Base-by-base conservation (phyloP, 1,139 yeast genomes). In the Saccharomyces hybrid region DNA sequence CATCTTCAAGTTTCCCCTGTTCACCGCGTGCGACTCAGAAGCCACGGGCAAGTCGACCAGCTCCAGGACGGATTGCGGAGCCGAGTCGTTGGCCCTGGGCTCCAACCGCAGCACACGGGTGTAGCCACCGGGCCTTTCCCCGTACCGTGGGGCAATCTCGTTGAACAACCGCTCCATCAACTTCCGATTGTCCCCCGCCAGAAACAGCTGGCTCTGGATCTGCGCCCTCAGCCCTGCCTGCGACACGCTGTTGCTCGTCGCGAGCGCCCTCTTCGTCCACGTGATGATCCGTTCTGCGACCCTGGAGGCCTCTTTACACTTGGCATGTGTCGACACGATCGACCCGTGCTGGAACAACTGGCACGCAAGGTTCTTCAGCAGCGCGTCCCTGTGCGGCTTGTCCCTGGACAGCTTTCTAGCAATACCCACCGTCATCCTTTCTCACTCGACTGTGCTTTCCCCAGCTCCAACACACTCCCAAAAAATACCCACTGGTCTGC, bases 1-100 rank as follows among this genome's bases (percentile, higher is more conserved):
- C 42, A 67, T 59, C 53, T 65, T 66, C 54, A 69, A 46, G 51
- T 68, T 67, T 14, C 72, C 72, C 42, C 63, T 61, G 25, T 59
- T 56, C 23, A 66, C 56, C 5, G 55, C 52, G 23, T 41, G 25
- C 23, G 44, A 5, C 59, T 61, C 34, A 5, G 61, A 55, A 16
- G 61, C 56, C 5, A 65, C 60, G 7, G 80, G 80, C 13, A 86
- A 84, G 62, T 88, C 96, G 1, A 93, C 96, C 53, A 95, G 76
- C 70, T 95, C 99, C 54, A 95, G 69, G 14, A 93, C 84, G 1
- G 95, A 84, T 78, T 88, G 93, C 25, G 95, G 93, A 0, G 98
- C 96, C 59, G 85, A 86, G 69, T 95, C 99, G 61, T 93, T 95
- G 53, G 85, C 72, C 63, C 99, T 78, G 32, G 95, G 90, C 70